Evolutionary conservation across 768 basidiomycete genomes (phyloP).

Genomic region (Trametes cubensis): DNA sequence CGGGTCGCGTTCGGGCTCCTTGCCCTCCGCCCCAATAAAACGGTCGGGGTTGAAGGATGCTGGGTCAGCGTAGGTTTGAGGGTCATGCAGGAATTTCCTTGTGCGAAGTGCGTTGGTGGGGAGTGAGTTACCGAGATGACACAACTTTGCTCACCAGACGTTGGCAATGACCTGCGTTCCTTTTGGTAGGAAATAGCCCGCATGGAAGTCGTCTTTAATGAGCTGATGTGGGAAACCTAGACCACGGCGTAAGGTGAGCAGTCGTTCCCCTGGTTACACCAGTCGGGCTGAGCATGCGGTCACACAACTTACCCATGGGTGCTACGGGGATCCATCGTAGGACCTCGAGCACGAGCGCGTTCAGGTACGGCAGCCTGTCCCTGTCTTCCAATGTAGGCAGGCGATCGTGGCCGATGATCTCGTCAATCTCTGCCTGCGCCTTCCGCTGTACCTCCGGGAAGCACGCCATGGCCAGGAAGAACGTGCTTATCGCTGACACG

Average conservation of each 20-base stretch:
- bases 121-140: neutral
- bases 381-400: slow-evolving; percentile 48
- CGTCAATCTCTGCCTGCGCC: slow-evolving; percentile 42
- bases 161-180: slow-evolving; percentile 34
- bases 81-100: slow-evolving; percentile 34
- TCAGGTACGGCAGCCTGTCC: slow-evolving; percentile 26
- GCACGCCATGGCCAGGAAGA: slow-evolving; percentile 40
- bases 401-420: slow-evolving; percentile 35
- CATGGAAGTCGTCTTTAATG: slow-evolving; percentile 33
- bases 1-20: slow-evolving; percentile 32
- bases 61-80: slow-evolving; percentile 28
- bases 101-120: neutral
- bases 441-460: slow-evolving; percentile 41
- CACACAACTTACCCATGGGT: slow-evolving; percentile 36
- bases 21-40: slow-evolving; percentile 21
- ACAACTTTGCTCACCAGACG: slow-evolving; percentile 25
- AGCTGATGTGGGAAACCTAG: slow-evolving; percentile 28
- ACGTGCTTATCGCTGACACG: slow-evolving; percentile 31
- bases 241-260: neutral
- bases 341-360: slow-evolving; percentile 36
- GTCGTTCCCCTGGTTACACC: neutral
- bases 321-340: slow-evolving; percentile 40
- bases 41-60: slow-evolving; percentile 34
- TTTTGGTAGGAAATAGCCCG: slow-evolving; percentile 34
- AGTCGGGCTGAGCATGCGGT: neutral